Evolutionary conservation across 1,139 yeast genomes (phyloP), one percentile per base, ranked within the genome.

Genomic region (Scheffersomyces parashehatae): DNA sequence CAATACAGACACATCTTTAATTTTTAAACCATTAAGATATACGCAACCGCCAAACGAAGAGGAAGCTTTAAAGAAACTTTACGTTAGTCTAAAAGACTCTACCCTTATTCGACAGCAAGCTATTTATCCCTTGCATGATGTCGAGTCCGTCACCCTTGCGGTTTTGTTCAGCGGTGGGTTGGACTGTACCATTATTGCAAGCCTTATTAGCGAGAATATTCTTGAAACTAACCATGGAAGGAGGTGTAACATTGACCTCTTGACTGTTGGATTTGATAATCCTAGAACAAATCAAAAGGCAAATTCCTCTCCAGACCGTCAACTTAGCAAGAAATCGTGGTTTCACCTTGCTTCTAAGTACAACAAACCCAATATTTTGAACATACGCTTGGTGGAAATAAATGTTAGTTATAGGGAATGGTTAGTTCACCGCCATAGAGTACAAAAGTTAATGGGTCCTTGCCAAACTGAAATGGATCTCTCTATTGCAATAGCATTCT

Each of bases 221-320:
- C 35, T 41, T 6, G 46, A 44, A 26, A 35, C 24, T 12, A 40
- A 35, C 7, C 40, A 36, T 7, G 29, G 40, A 24, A 13, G 16
- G 3, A 41, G 46, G 11, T 14, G 20, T n/a, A 45, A 48, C 8
- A 58, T 73, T 11, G 97, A 93, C 59, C 69, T 93, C n/a, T 60
- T 95, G n/a, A 91, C 93, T 43, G 99, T 95, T 3, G 96, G 96
- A 0, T 93, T 93, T 64, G 93, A 88, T 51, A 93, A 91, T 54
- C 93, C 91, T n/a, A 74, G 99, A 43, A 83, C 91, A 0, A 79
- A 81, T 1, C 65, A 79, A 29, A 43, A 55, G n/a, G 83, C 88
- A 0, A 56, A 63, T 0, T 78, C 79, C 28, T 85, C 96, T 2
- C 99, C 99, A 0, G 99, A 93, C 64, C 68, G 99, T 36, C 66